Evolutionary conservation across 2,329 filamentous ascomycete genomes (phyloP), one percentile per base, ranked within the genome.

Genomic region (Hawksworthiomyces lignivorus): DNA sequence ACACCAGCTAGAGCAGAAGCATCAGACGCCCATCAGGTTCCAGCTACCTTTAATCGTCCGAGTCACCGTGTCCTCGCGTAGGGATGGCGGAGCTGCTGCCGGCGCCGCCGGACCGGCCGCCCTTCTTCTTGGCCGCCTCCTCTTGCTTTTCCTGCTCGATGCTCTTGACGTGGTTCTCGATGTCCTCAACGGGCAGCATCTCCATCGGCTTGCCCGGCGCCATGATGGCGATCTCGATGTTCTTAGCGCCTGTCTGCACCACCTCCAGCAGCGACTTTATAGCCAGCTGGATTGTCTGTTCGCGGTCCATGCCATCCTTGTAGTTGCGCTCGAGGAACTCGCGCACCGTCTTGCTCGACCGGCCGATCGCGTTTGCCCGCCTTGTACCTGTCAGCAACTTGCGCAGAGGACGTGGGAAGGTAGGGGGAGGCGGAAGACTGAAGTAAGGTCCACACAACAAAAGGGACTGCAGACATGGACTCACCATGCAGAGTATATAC

Each of bases 71-170:
- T 59, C 69, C 64, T 69, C 80, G 69, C 64, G 86, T 88, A 57
- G 86, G 71, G 56, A 92, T 87, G 32, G 86, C 76, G 6, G 40
- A 31, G 36, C 39, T 38, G 29, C 31, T 33, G 31, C 80, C 81
- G 37, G 75, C 78, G 44, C 80, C 82, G n/a, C 80, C 75, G 48
- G 78, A 76, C 54, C 82, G 74, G 45, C 85, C 84, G 33, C 79
- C 85, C 81, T 95, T 94, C 82, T 95, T 95, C 77, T 88, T 95
- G 30, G 87, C 87, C 19, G 90, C 90, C 72, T 98, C 92, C 65
- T 97, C 92, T 62, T 95, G 89, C 77, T 98, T 98, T 77, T 98
- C 94, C 57, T 89, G 85, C 73, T 98, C 94, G 64, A 98, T 98
- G 66, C 80, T 92, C 80, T 97, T 97, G 59, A 98, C 94, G 59